Evolutionary conservation across 2,329 filamentous ascomycete species (phyloP).

Genomic region (Tolypocladium cylindrosporum): DNA sequence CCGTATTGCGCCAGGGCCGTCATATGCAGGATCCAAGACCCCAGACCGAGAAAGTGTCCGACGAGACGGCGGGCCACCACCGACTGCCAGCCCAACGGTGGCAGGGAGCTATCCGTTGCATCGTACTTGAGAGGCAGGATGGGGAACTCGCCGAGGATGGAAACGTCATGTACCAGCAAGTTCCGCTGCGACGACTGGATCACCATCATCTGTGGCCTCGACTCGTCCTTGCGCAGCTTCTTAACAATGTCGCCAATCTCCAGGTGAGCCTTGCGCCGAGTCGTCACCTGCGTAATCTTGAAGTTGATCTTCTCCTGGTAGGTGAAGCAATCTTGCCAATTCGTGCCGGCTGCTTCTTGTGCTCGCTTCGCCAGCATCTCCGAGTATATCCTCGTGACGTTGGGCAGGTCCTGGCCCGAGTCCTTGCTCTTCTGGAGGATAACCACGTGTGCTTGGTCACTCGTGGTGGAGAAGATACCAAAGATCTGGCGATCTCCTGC

Average conservation of each 20-base stretch:
- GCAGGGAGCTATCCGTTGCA: conserved; percentile 73
- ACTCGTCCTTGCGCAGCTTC: conserved; percentile 80
- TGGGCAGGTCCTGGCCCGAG: conserved; percentile 71
- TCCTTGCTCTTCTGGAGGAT: conserved; percentile 80
- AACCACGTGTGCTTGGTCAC: conserved; percentile 71
- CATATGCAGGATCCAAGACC: conserved; percentile 83
- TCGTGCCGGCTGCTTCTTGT: conserved; percentile 56
- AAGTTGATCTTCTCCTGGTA: conserved; percentile 84
- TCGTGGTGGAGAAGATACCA: conserved; percentile 78
- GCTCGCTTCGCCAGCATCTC: conserved; percentile 61
- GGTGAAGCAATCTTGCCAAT: conserved; percentile 70
- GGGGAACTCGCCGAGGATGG: conserved; percentile 74
- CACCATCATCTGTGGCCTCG: conserved; percentile 70
- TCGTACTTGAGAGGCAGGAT: conserved; percentile 74
- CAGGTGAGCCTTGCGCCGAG: conserved; percentile 76
- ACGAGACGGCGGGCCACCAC: conserved; percentile 81
- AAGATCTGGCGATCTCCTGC: conserved; percentile 89
- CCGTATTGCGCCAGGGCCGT: conserved; percentile 84
- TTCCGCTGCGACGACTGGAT: conserved; percentile 82
- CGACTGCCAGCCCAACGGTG: conserved; percentile 86
- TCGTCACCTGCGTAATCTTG: conserved; percentile 79
- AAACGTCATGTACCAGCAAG: conserved; percentile 74
- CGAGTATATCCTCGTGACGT: conserved; percentile 77
- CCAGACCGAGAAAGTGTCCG: conserved; percentile 84
- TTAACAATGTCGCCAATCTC: conserved; percentile 83